phyloP scores from a whole-genome alignment of 306 rosid genomes.

The Carpinus viminea region DNA sequence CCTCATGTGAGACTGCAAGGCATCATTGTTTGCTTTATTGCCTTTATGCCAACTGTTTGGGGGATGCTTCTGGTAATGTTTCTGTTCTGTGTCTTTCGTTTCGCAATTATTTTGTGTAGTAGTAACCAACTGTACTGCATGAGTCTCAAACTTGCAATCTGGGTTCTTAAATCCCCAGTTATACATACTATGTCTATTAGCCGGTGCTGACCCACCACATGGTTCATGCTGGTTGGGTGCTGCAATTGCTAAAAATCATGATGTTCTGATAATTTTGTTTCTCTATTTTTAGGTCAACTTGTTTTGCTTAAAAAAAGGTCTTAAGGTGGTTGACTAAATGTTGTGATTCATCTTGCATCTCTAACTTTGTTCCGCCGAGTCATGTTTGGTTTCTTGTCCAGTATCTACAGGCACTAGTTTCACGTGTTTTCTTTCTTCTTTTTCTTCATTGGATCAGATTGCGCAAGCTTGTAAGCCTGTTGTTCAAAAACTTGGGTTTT shows the following conservation, averaged over 20 bases:
- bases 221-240: neutral
- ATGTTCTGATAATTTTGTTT: neutral
- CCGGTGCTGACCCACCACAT: neutral
- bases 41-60: conserved; percentile 99
- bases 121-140: neutral
- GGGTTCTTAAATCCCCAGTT: neutral
- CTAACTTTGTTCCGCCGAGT: too few species aligned
- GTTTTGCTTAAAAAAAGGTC: too few species aligned
- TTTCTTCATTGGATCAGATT: conserved; percentile 47
- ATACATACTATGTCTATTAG: neutral
- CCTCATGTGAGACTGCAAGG: conserved; percentile 86
- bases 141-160: neutral
- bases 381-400: too few species aligned
- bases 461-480: conserved; percentile 85
- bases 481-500: conserved; percentile 65
- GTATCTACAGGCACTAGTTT: too few species aligned
- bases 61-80: conserved; percentile 83
- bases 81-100: neutral
- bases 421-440: neutral
- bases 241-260: neutral
- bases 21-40: conserved; percentile 90
- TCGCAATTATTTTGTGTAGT: neutral
- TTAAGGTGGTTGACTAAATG: too few species aligned
- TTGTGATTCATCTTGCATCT: too few species aligned
- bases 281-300: too few species aligned